Evolutionary conservation across 2,329 filamentous ascomycete species (phyloP).

Genomic region (Apiospora rasikravindrae): DNA sequence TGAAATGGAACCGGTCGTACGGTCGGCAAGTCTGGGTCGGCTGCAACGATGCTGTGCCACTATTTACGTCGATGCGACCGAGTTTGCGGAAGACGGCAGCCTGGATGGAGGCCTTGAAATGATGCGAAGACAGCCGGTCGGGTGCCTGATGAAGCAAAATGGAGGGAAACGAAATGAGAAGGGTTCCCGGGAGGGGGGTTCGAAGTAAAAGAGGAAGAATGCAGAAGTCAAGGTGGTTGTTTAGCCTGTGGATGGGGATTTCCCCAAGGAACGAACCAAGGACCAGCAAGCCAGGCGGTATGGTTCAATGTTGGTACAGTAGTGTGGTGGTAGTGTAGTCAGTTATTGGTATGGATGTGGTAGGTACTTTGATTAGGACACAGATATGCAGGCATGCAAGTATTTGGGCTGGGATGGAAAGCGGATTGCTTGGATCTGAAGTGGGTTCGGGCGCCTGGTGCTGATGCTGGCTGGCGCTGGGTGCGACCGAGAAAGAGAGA

Average conservation of each 20-base stretch:
- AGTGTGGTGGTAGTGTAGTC: background rate
- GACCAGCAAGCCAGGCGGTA: background rate
- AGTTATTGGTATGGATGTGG: background rate
- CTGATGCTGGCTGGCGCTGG: background rate
- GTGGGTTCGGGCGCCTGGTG: slow-evolving; percentile 1
- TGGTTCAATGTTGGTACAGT: background rate
- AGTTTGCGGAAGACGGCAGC: background rate
- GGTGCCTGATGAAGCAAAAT: slow-evolving; percentile 15
- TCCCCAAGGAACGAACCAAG: slow-evolving; percentile 11
- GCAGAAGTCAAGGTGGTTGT: slow-evolving; percentile 9
- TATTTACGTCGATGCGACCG: slow-evolving; percentile 12
- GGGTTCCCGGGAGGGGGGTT: slow-evolving; percentile 1
- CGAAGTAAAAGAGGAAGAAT: slow-evolving; percentile 9
- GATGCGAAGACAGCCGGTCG: background rate
- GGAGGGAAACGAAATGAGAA: slow-evolving; percentile 13
- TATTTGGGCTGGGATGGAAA: background rate
- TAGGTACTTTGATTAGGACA: background rate
- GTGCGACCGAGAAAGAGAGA: background rate
- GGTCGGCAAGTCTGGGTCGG: slow-evolving; percentile 1
- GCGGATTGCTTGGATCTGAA: slow-evolving; percentile 9
- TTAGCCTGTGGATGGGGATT: slow-evolving; percentile 5
- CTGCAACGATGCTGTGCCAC: slow-evolving; percentile 7
- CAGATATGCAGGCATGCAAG: background rate
- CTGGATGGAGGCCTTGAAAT: background rate
- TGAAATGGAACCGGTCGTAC: background rate